A percentile compares a stretch with the other conserved stretches of the same genome.
phyloP scores from a whole-genome alignment of 1,139 yeast genomes.

The Blastobotrys illinoisensis region DNA sequence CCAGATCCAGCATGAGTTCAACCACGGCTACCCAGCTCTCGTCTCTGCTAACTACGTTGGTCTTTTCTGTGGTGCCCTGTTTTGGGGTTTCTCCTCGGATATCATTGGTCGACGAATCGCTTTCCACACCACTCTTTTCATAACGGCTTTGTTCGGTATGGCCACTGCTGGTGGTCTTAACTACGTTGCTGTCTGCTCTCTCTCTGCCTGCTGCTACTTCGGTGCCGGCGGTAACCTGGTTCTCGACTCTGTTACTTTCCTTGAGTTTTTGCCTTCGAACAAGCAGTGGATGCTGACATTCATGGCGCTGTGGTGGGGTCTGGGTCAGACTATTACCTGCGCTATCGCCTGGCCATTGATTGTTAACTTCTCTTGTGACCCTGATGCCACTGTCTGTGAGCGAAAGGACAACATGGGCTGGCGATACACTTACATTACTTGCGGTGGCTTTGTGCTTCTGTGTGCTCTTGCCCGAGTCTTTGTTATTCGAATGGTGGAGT shows the following conservation, averaged over 20 bases:
- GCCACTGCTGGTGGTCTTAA: conserved; percentile 48
- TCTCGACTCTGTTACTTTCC: conserved; percentile 53
- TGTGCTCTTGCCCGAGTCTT: conserved; percentile 46
- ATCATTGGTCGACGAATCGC: conserved; percentile 53
- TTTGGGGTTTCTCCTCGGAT: conserved; percentile 58
- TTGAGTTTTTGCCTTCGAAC: conserved; percentile 52
- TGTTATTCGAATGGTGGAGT: conserved; percentile 46
- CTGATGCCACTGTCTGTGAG: conserved; percentile 38
- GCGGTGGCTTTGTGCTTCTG: conserved; percentile 48
- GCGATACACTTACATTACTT: conserved; percentile 53
- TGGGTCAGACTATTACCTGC: conserved; percentile 53
- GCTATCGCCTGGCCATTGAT: conserved; percentile 55
- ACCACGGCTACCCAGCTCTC: conserved; percentile 32
- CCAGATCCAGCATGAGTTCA: conserved; percentile 24
- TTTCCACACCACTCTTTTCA: conserved; percentile 48
- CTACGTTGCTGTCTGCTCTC: conserved; percentile 43
- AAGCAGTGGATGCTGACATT: conserved; percentile 51
- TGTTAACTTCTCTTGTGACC: conserved; percentile 45
- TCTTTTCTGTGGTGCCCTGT: conserved; percentile 49
- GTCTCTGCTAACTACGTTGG: conserved; percentile 41
- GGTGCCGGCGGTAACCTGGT: conserved; percentile 54
- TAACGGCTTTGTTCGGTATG: conserved; percentile 48
- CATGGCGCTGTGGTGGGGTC: conserved; percentile 58
- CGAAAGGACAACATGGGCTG: conserved; percentile 50
- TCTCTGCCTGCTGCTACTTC: conserved; percentile 37